These are phyloP conservation scores for Parastagonospora avenae DNA, from an alignment of 2,329 filamentous ascomycete genomes.

Conservation along the genomic window DNA sequence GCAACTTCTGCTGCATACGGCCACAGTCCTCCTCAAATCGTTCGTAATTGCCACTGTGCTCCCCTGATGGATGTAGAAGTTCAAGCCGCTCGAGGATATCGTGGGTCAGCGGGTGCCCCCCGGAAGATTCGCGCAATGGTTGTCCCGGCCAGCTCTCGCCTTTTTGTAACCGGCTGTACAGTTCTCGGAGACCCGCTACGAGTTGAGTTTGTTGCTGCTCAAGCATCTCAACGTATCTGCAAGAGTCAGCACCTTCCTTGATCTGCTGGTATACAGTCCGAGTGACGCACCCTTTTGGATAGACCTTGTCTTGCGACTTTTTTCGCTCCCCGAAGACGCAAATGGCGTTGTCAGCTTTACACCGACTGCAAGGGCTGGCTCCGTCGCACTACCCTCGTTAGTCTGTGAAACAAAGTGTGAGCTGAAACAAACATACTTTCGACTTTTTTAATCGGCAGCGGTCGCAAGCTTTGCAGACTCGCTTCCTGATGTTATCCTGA, in stretches of 20 bases:
- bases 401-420: constrained; percentile 7
- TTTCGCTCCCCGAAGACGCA: constrained; percentile 70
- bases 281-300: constrained; percentile 65
- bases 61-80: constrained; percentile 58
- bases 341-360: constrained; percentile 67
- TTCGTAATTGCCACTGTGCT: constrained; percentile 52
- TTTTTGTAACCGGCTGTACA: constrained; percentile 60
- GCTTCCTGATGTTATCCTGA: constrained; percentile 60
- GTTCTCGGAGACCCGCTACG: constrained; percentile 64
- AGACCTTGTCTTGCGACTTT: constrained; percentile 70
- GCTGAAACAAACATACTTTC: constrained; percentile 55
- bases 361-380: constrained; percentile 64
- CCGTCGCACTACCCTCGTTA: constrained; percentile 60
- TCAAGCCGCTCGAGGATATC: constrained; percentile 66
- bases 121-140: constrained; percentile 57
- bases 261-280: neutral
- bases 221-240: constrained; percentile 68
- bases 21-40: constrained; percentile 64
- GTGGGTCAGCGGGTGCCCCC: constrained; percentile 64
- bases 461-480: constrained; percentile 71
- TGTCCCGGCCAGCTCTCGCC: constrained; percentile 63
- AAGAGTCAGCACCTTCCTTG: constrained; percentile 10
- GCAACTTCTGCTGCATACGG: constrained; percentile 60
- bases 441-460: constrained; percentile 70
- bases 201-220: constrained; percentile 69